Conservation (phyloP, 495 filamentous ascomycete species). For the Terfezia claveryi region DNA sequence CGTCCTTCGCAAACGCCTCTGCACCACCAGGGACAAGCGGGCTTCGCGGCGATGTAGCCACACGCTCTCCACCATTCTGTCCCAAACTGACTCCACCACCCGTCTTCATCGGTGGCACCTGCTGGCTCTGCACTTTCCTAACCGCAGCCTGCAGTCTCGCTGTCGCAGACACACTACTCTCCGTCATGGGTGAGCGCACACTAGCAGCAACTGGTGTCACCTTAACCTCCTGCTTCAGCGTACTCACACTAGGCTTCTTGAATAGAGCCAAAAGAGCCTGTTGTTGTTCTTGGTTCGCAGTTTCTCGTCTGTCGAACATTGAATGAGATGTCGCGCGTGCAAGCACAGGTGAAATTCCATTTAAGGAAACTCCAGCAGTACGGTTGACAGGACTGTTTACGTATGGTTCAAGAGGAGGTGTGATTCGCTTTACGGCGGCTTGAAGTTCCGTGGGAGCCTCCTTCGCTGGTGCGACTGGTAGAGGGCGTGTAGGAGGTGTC, state of each 20-base stretch:
- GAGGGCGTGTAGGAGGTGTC: slow-evolving; percentile 2
- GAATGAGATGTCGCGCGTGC: not conserved
- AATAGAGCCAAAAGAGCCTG: slow-evolving; percentile 16
- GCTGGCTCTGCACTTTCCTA: slow-evolving; percentile 7
- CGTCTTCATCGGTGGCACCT: not conserved
- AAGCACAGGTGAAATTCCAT: slow-evolving; percentile 1
- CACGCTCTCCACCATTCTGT: slow-evolving; percentile 1
- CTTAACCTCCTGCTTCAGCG: not conserved
- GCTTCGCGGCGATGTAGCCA: not conserved
- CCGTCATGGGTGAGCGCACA: not conserved
- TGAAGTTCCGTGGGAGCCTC: not conserved
- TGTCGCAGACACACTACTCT: not conserved
- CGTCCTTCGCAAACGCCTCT: slow-evolving; percentile 6
- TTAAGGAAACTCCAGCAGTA: slow-evolving; percentile 5
- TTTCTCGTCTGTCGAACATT: slow-evolving; percentile 13
- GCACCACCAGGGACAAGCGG: not conserved
- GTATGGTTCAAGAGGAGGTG: not conserved
- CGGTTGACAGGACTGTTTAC: not conserved
- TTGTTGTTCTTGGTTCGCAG: slow-evolving; percentile 11
- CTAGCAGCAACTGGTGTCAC: not conserved
- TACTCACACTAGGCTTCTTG: not conserved
- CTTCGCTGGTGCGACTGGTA: not conserved
- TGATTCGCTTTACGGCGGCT: not conserved
- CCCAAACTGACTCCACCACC: slow-evolving; percentile 1
- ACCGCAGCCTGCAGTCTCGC: slow-evolving; percentile 1